phyloP scores from a whole-genome alignment of 2,329 filamentous ascomycete genomes.

The Penicillium sp. region DNA sequence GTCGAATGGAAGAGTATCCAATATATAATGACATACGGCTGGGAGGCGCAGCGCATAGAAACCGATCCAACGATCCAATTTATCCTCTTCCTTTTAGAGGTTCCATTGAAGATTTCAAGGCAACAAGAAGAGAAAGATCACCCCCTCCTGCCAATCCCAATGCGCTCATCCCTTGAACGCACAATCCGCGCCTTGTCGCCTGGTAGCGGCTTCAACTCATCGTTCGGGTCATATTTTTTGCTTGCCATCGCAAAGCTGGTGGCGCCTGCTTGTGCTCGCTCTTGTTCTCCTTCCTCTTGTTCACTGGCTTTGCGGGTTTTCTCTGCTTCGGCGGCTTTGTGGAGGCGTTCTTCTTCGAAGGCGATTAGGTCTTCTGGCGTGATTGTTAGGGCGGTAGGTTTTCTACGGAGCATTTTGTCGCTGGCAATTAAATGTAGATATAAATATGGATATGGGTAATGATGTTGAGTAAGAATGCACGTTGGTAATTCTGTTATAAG shows the following conservation, averaged over 20 bases:
- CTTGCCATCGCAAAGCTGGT: neutral
- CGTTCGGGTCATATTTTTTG: slow-evolving; percentile 40
- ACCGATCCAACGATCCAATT: neutral
- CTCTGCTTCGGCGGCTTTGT: slow-evolving; percentile 23
- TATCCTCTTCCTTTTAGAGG: neutral
- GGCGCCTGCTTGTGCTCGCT: slow-evolving; percentile 16
- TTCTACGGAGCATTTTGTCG: slow-evolving; percentile 45
- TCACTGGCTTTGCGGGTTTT: slow-evolving; percentile 20
- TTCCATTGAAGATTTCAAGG: neutral
- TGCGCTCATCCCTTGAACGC: slow-evolving; percentile 44
- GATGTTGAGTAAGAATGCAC: neutral
- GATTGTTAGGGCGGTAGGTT: slow-evolving; percentile 49
- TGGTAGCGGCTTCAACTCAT: slow-evolving; percentile 48
- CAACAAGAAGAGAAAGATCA: neutral
- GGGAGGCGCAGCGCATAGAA: no score
- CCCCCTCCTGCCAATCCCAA: slow-evolving; percentile 28
- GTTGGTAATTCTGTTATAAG: no score
- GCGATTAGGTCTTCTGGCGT: slow-evolving; percentile 45
- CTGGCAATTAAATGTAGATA: neutral
- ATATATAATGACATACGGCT: no score
- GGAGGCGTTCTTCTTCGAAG: slow-evolving; percentile 42
- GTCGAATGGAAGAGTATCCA: no score
- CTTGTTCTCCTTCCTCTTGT: slow-evolving; percentile 7
- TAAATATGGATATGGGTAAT: neutral
- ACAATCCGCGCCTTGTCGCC: slow-evolving; percentile 48